A percentile compares a stretch with the other conserved stretches of the same genome.
These are phyloP conservation scores for Flaveria sonorensis DNA, from an alignment of 129 eudicot genomes.

Conservation along the genomic window DNA sequence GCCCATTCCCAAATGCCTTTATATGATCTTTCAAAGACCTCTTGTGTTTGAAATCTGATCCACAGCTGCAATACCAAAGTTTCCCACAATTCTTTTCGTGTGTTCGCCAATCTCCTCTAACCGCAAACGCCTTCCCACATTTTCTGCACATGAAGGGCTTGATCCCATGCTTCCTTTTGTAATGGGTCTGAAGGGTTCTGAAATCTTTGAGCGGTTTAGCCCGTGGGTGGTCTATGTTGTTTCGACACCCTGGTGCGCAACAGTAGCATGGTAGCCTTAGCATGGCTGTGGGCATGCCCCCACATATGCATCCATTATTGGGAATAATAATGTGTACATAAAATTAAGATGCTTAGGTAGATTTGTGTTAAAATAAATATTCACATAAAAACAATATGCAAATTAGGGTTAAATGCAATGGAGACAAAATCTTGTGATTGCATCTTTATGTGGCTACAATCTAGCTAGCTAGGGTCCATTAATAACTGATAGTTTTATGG, in stretches of 20 bases:
- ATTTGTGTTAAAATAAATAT: too few species aligned
- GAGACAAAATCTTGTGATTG: not conserved
- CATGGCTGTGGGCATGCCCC: constrained; percentile 96
- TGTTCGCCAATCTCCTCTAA: constrained; percentile 90
- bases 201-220: constrained; percentile 90
- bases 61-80: constrained; percentile 74
- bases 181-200: constrained; percentile 92
- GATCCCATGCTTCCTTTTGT: constrained; percentile 85
- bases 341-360: not conserved
- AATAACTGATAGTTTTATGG: constrained; percentile 18
- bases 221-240: constrained; percentile 90
- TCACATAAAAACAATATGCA: not conserved
- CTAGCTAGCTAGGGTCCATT: constrained; percentile 16
- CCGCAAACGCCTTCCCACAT: constrained; percentile 85
- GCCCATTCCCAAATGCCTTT: constrained; percentile 62
- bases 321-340: not conserved
- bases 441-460: constrained; percentile 3
- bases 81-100: constrained; percentile 94
- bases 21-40: constrained; percentile 59
- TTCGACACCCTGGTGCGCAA: constrained; percentile 80
- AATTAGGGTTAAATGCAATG: not conserved
- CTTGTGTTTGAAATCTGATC: constrained; percentile 45
- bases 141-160: constrained; percentile 83
- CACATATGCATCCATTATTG: constrained; percentile 64
- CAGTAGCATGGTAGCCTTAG: constrained; percentile 86